These are phyloP conservation scores for Scheffersomyces quercinus DNA, from an alignment of 1,139 yeast species.

Conservation along the genomic window DNA sequence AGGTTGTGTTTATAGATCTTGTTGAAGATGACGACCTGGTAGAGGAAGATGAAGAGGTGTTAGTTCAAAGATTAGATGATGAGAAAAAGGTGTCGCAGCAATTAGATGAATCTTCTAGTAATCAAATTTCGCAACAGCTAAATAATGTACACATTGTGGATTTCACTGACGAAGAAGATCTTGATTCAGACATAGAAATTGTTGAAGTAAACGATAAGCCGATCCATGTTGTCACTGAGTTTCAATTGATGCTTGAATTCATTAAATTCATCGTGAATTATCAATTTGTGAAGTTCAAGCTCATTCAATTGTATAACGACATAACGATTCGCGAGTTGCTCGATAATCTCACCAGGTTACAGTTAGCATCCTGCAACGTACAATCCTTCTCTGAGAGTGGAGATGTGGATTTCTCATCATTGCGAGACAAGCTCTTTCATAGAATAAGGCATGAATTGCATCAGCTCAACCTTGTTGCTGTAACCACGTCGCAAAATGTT, in stretches of 20 bases:
- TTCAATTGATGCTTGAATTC: constrained; percentile 28
- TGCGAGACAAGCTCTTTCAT: constrained; percentile 29
- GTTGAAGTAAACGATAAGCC: constrained; percentile 13
- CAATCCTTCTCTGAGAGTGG: not conserved
- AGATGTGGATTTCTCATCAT: constrained; percentile 4
- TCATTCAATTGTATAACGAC: constrained; percentile 28
- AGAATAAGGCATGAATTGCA: constrained; percentile 28
- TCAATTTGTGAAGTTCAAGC: constrained; percentile 20
- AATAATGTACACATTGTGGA: too few species aligned
- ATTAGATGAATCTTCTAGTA: too few species aligned
- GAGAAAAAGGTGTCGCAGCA: too few species aligned
- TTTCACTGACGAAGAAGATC: too few species aligned
- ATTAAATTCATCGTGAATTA: constrained; percentile 29
- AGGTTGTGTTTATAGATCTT: too few species aligned
- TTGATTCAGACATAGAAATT: constrained; percentile 11
- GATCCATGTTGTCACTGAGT: constrained; percentile 22
- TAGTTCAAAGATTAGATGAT: too few species aligned
- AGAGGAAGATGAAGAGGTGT: too few species aligned
- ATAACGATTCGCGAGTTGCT: constrained; percentile 22
- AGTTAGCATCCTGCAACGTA: constrained; percentile 10
- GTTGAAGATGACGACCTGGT: too few species aligned
- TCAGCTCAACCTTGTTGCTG: constrained; percentile 7
- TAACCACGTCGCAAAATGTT: constrained; percentile 26
- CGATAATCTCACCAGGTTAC: constrained; percentile 18
- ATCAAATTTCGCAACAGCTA: too few species aligned